Evolutionary conservation across 768 basidiomycete species (phyloP).

Genomic region (Suillus luteus): DNA sequence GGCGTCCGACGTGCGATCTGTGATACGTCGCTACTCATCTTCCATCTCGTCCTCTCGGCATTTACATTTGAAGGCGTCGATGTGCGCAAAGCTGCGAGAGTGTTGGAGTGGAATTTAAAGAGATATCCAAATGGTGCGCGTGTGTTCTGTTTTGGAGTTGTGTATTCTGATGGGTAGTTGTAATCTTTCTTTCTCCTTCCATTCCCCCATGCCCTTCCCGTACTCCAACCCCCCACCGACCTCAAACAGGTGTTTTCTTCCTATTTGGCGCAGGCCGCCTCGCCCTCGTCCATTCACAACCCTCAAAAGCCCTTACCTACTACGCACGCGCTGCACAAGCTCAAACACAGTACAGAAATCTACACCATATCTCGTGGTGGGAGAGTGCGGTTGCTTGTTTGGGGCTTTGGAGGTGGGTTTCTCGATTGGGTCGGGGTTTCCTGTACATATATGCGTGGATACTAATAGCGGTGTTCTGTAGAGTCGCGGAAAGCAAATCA

Average conservation of each 20-base stretch:
- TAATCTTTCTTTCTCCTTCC: not conserved
- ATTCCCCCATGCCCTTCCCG: not conserved
- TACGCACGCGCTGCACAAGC: constrained; percentile 67
- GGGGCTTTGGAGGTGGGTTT: constrained; percentile 52
- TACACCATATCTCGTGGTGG: constrained; percentile 83
- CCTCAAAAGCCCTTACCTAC: constrained; percentile 69
- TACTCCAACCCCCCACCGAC: not conserved
- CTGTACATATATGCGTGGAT: not conserved
- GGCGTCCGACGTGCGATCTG: constrained; percentile 81
- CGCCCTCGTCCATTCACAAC: constrained; percentile 71
- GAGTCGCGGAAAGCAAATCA: not conserved
- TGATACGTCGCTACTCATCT: constrained; percentile 86
- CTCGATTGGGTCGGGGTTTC: not conserved
- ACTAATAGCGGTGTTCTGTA: not conserved
- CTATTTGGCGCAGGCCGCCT: constrained; percentile 91
- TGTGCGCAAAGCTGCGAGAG: constrained; percentile 66
- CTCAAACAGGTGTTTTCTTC: constrained; percentile 76
- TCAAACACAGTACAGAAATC: constrained; percentile 66
- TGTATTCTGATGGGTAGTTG: not conserved
- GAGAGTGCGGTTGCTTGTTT: constrained; percentile 82
- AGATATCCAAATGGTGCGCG: constrained; percentile 70
- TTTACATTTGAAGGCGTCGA: constrained; percentile 82
- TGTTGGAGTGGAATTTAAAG: constrained; percentile 83
- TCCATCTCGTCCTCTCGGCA: constrained; percentile 84
- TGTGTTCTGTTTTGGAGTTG: constrained; percentile 12